phyloP scores from a whole-genome alignment of 2,329 filamentous ascomycete genomes.

The Chrysosphaeria jannelii region DNA sequence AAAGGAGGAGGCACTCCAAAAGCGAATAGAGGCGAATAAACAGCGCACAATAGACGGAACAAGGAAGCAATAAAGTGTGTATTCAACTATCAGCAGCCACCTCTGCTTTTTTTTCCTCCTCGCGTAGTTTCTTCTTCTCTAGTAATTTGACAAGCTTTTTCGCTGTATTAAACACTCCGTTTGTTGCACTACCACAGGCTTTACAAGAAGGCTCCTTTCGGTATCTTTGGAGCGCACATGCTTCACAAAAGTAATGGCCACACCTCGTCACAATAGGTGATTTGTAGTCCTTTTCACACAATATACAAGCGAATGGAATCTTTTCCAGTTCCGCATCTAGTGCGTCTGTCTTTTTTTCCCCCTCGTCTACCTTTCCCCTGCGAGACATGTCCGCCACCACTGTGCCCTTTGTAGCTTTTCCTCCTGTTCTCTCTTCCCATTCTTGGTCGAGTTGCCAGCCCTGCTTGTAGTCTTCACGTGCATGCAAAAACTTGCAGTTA shows the following conservation, averaged over 20 bases:
- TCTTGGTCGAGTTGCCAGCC: slow-evolving; percentile 90
- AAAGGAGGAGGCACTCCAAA: slow-evolving; percentile 7
- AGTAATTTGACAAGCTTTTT: slow-evolving; percentile 58
- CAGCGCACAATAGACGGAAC: slow-evolving; percentile 1
- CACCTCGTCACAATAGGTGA: slow-evolving; percentile 67
- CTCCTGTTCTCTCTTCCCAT: slow-evolving; percentile 65
- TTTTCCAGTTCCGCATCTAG: slow-evolving; percentile 48
- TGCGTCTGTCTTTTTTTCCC: too few species aligned
- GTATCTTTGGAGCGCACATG: slow-evolving; percentile 65
- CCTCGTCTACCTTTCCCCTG: slow-evolving; percentile 9
- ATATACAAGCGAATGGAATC: slow-evolving; percentile 72
- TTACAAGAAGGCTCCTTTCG: slow-evolving; percentile 66
- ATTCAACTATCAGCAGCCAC: slow-evolving; percentile 18
- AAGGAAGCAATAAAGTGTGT: slow-evolving; percentile 3
- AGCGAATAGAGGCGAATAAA: slow-evolving; percentile 6
- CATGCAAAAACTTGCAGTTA: slow-evolving; percentile 55
- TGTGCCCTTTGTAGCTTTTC: slow-evolving; percentile 37
- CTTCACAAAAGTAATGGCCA: slow-evolving; percentile 86
- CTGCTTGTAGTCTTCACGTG: slow-evolving; percentile 52
- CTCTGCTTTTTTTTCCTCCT: slow-evolving; percentile 21
- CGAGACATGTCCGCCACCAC: slow-evolving; percentile 25
- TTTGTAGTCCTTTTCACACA: slow-evolving; percentile 53
- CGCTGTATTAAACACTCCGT: slow-evolving; percentile 69
- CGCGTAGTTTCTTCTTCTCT: slow-evolving; percentile 36
- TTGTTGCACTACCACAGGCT: slow-evolving; percentile 51